Conservation (phyloP, 768 basidiomycete genomes). For the Leccinum longicurvipes region DNA sequence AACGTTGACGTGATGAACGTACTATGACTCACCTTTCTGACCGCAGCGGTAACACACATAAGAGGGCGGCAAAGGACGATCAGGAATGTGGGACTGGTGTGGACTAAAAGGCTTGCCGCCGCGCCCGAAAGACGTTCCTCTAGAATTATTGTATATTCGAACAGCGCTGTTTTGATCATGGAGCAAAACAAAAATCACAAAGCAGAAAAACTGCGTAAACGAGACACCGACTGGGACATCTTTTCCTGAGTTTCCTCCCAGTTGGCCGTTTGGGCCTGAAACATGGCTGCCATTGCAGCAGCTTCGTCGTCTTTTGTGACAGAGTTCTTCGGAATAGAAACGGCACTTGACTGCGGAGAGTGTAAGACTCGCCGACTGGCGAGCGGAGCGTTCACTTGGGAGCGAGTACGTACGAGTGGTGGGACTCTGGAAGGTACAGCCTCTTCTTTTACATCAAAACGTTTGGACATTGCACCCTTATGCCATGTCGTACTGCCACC, state of each 20-base stretch:
- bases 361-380: conserved; percentile 25
- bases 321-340: conserved; percentile 35
- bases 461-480: conserved; percentile 77
- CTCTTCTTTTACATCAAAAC: conserved; percentile 88
- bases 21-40: conserved; percentile 72
- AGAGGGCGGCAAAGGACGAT: conserved; percentile 84
- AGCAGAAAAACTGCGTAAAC: conserved; percentile 51
- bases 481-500: conserved; percentile 52
- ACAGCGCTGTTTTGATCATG: conserved; percentile 51
- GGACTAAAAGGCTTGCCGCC: conserved; percentile 51
- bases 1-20: not conserved
- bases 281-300: conserved; percentile 98
- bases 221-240: conserved; percentile 96
- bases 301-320: conserved; percentile 77
- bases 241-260: conserved; percentile 99
- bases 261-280: conserved; percentile 87
- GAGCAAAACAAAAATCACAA: conserved; percentile 42
- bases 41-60: conserved; percentile 99
- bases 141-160: conserved; percentile 61
- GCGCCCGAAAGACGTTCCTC: conserved; percentile 61
- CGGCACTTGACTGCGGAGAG: conserved; percentile 35
- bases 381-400: conserved; percentile 22
- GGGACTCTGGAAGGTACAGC: conserved; percentile 22
- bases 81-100: conserved; percentile 52
- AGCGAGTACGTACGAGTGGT: conserved; percentile 32